A percentile compares a stretch with the other conserved stretches of the same genome.
Conservation (phyloP, 169 alveolate genomes). For the Plasmodium cynomolgi region DNA sequence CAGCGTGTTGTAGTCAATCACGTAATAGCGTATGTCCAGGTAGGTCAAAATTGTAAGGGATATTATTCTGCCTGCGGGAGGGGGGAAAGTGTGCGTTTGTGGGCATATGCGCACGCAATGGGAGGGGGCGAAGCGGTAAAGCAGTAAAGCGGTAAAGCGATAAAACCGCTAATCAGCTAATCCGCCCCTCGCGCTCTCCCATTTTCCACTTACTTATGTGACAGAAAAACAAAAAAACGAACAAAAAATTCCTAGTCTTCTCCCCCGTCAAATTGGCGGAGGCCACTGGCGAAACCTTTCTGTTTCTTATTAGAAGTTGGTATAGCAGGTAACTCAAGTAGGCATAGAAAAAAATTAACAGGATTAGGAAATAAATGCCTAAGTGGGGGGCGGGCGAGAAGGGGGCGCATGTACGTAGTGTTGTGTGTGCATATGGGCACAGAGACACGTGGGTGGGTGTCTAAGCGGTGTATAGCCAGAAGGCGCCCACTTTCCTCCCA, state of each 20-base stretch:
- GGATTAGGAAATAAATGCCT: constrained; percentile 49
- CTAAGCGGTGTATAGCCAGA: neutral
- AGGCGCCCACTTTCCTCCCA: neutral
- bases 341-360: constrained; percentile 22
- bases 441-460: neutral
- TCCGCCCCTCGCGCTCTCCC: neutral
- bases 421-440: neutral
- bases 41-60: constrained; percentile 22
- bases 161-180: neutral
- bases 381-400: neutral
- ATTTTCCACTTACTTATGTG: constrained; percentile 38
- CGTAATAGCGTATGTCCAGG: constrained; percentile 25
- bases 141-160: neutral
- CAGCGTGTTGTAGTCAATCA: constrained; percentile 43
- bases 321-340: constrained; percentile 35
- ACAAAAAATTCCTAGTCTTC: constrained; percentile 47
- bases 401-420: neutral
- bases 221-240: constrained; percentile 49
- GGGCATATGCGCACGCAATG: neutral
- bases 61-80: constrained; percentile 32
- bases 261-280: constrained; percentile 75
- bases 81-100: neutral
- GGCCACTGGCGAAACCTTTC: constrained; percentile 22
- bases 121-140: neutral
- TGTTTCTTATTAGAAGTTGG: constrained; percentile 40